Evolutionary conservation across 176 grass and related monocot species (phyloP), one percentile per base, ranked within the genome.

Genomic region (Oryza meridionalis): DNA sequence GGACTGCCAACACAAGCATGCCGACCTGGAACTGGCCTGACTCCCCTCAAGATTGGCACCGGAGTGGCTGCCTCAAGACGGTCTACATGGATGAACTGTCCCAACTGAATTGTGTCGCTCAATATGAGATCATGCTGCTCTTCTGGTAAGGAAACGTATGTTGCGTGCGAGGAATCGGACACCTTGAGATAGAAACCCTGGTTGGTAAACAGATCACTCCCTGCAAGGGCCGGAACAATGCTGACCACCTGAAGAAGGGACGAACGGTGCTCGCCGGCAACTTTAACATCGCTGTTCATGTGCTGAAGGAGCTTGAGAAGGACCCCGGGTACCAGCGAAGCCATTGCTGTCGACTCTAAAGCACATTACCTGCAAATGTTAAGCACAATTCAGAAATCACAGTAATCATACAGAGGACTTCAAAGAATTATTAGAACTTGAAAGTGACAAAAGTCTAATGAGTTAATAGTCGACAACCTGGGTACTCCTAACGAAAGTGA

Each of bases 301-400:
- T 94, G 91, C 86, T 95, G 91, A 11, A 98, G 91, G 19, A 98
- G 96, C 84, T 98, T 95, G 77, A 95, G 84, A 65, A 98, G 89
- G 72, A 90, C 90, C 44, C 96, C 96, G 1, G 93, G 89, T 43
- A 91, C 92, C 53, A 98, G 59, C 0, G 78, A 85, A 46, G 96
- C 96, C 96, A 98, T 98, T 88, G 84, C 35, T 77, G 86, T 65
- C 12, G 67, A 38, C 32, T 63, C 61, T 65, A 47, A 69, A 61
- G 77, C 67, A 61, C 85, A 88, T 88, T 67, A 84, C 67, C 88
- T 90, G 85, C 49, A 19, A 53, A 86, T 25, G 62, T 70, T 46
- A 12, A 86, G 31, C 35, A 37, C 63, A 78, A 37, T 45, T 89
- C 72, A 77, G 73, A 40, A 29, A 63, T 29, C 4, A 14, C 43